Conservation (phyloP, 2,329 filamentous ascomycete genomes). For the Epicoccum sorghinum region DNA sequence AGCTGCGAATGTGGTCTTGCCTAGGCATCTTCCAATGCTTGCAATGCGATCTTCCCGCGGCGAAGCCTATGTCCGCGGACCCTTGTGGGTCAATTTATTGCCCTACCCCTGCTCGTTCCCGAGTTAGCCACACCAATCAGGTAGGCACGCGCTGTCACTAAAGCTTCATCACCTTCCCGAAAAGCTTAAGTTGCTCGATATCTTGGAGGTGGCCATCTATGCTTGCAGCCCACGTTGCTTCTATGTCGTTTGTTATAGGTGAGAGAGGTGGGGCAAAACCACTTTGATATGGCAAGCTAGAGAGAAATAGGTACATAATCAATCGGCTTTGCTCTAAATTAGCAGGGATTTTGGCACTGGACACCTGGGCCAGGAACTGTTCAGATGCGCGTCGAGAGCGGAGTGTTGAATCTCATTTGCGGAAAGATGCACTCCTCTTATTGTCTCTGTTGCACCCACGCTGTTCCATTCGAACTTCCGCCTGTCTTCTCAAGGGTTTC, state of each 20-base stretch:
- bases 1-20: background rate
- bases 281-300: background rate
- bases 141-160: constrained; percentile 16
- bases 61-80: background rate
- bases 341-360: background rate
- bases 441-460: too few species aligned
- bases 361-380: too few species aligned
- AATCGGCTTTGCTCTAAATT: background rate
- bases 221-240: constrained; percentile 1
- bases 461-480: too few species aligned
- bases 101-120: background rate
- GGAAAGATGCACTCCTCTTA: too few species aligned
- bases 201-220: background rate
- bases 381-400: too few species aligned
- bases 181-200: constrained; percentile 22
- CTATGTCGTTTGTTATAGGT: background rate
- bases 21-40: background rate
- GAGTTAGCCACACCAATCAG: constrained; percentile 23
- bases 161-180: constrained; percentile 31
- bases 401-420: too few species aligned
- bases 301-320: background rate
- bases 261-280: background rate
- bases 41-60: background rate
- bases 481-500: background rate
- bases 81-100: constrained; percentile 8